Base-by-base conservation (phyloP, 345 rosid species). In the Microcos paniculata region DNA sequence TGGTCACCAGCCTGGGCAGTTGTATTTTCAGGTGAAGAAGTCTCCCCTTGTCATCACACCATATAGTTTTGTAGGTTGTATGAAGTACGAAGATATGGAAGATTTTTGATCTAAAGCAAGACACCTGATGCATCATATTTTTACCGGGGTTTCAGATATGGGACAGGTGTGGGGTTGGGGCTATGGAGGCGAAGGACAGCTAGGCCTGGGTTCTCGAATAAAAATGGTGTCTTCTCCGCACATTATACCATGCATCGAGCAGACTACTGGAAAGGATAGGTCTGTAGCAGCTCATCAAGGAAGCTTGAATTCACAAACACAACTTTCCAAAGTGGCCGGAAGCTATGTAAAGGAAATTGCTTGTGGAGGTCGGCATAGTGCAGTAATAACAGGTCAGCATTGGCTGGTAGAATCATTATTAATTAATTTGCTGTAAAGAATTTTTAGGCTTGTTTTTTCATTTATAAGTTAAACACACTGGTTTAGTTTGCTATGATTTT, bases 131-230 rank as follows among this genome's bases (percentile, higher is more conserved):
- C 83, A 80, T 87, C 89, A 79, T 91, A 74, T 84, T 86, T 84
- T 87, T 90, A 80, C 88, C 83, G 73, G 84, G 84, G 92, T 89
- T 94, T 86, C 96, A 94, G 95, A 92, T 92, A 71, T 87, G 80
- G 98, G 97, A 80, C 97, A 94, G 91, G 95, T 94, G 38, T 94
- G 96, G 98, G 97, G 97, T 82, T 92, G 98, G 98, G 98, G 97
- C 85, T 92, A 92, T 82, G 97, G 97, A 83, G 98, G 97, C 21
- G 97, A 94, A 84, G 97, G 98, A 70, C 97, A 91, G 79, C 87
- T 94, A 57, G 98, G 97, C 80, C 76, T 92, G 89, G 98, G 96
- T 53, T 85, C 97, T 42, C 84, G 90, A 78, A 84, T 92, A 74
- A 89, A 85, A 86, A 87, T 86, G 89, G 92, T 94, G 76, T 85